A percentile compares a stretch with the other conserved stretches of the same genome.
Conservation (phyloP, 148 eudicot genomes). For the Rhododendron mucronatum region DNA sequence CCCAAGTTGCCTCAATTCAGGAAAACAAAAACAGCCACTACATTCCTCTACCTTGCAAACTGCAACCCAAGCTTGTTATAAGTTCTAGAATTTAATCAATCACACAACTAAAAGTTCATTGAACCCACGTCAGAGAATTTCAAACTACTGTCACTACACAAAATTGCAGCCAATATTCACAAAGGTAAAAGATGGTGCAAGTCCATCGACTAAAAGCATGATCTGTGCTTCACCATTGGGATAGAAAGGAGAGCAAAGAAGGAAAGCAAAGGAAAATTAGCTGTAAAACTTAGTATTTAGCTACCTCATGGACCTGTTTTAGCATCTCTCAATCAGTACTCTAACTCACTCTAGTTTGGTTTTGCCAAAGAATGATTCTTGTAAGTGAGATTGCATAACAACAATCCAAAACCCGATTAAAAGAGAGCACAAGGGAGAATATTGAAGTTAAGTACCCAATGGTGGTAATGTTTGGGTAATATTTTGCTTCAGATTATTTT, state of each 20-base stretch:
- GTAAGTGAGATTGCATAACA: not conserved
- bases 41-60: not conserved
- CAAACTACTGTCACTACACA: not conserved
- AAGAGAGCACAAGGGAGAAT: not conserved
- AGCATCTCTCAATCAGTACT: not conserved
- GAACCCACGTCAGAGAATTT: not conserved
- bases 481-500: conserved; percentile 13
- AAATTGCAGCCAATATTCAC: not conserved
- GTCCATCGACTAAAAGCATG: not conserved
- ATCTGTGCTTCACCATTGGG: not conserved
- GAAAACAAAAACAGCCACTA: not conserved
- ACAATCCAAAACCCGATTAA: not conserved
- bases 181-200: not conserved
- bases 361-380: not conserved
- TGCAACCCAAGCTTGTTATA: not conserved
- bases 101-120: not conserved
- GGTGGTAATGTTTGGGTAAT: not conserved
- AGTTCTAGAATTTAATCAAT: not conserved
- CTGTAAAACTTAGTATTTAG: not conserved
- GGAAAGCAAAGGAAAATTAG: not conserved
- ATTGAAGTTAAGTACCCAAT: not conserved
- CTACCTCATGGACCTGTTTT: not conserved
- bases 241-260: not conserved
- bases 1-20: not conserved
- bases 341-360: not conserved